A percentile compares a stretch with the other conserved stretches of the same genome.
phyloP scores from a whole-genome alignment of 305 asterid genomes.

The Fraxinus dipetala region DNA sequence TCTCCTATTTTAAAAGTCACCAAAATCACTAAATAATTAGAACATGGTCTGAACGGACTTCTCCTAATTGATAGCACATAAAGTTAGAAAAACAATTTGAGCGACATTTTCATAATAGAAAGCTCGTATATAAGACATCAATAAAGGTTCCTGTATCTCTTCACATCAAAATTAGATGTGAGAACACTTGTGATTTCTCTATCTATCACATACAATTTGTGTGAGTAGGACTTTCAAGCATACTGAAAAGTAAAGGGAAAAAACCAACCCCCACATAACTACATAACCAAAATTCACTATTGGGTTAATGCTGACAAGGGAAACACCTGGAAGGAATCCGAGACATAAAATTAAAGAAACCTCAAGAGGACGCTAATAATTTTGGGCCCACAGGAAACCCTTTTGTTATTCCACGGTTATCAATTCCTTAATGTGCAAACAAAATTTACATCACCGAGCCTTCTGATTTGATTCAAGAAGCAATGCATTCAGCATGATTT shows the following conservation, averaged over 20 bases:
- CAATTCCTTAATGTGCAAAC: conserved; percentile 18
- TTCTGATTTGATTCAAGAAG: conserved; percentile 84
- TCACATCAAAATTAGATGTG: conserved; percentile 49
- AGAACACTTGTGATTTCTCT: conserved; percentile 31
- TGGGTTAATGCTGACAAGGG: conserved; percentile 23
- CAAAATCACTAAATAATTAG: background rate
- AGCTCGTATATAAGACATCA: background rate
- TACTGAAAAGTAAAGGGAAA: conserved; percentile 22
- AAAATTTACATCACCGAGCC: conserved; percentile 36
- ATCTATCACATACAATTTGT: conserved; percentile 29
- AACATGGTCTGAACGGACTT: background rate
- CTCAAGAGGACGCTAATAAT: background rate
- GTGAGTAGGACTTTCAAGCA: conserved; percentile 34
- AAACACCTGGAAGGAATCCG: conserved; percentile 23
- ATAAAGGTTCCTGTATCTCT: conserved; percentile 21
- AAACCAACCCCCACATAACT: conserved; percentile 22
- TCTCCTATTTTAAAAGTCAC: background rate
- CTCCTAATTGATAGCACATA: background rate
- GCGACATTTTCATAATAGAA: background rate
- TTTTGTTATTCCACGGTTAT: conserved; percentile 14
- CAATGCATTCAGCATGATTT: conserved; percentile 76
- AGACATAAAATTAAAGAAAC: conserved; percentile 13
- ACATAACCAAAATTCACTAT: conserved; percentile 23
- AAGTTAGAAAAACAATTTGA: background rate
- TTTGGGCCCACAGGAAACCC: conserved; percentile 9